A percentile compares a stretch with the other conserved stretches of the same genome.
These are phyloP conservation scores for Rhexocercosporidium sp. DNA, from an alignment of 2,329 filamentous ascomycete genomes.

Conservation along the genomic window DNA sequence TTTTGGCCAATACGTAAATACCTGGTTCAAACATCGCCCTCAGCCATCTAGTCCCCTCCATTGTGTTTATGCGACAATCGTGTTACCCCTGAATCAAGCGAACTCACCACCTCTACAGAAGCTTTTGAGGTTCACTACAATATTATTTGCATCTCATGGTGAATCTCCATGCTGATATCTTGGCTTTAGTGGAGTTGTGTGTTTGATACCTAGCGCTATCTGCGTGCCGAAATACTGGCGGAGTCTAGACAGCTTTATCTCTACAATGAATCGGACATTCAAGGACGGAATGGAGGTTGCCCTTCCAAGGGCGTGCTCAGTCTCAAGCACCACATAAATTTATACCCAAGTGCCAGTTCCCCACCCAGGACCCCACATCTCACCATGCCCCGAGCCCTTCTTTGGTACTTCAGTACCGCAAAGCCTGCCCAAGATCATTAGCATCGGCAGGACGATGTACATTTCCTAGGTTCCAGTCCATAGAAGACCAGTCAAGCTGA, in stretches of 20 bases:
- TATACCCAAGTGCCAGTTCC: background rate
- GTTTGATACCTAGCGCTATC: background rate
- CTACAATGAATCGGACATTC: background rate
- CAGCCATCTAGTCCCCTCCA: no score
- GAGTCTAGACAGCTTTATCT: background rate
- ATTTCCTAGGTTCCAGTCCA: slow-evolving; percentile 38
- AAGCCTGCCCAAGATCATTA: background rate
- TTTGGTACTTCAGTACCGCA: background rate
- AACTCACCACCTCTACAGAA: no score
- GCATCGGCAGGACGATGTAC: background rate
- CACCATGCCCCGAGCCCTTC: background rate
- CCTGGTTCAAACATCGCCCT: no score
- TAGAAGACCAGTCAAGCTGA: slow-evolving; percentile 38
- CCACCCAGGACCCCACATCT: no score
- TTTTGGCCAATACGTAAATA: no score
- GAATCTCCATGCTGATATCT: background rate
- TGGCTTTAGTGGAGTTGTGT: background rate
- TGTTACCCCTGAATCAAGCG: no score
- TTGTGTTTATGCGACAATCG: no score
- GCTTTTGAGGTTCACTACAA: no score
- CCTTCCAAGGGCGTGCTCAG: background rate
- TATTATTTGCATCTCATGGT: no score
- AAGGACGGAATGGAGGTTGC: background rate
- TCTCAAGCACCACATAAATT: background rate
- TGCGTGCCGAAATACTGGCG: background rate